A percentile compares a stretch with the other conserved stretches of the same genome.
Conservation (phyloP, 1,139 yeast genomes). For the Suhomyces coccinellae region DNA sequence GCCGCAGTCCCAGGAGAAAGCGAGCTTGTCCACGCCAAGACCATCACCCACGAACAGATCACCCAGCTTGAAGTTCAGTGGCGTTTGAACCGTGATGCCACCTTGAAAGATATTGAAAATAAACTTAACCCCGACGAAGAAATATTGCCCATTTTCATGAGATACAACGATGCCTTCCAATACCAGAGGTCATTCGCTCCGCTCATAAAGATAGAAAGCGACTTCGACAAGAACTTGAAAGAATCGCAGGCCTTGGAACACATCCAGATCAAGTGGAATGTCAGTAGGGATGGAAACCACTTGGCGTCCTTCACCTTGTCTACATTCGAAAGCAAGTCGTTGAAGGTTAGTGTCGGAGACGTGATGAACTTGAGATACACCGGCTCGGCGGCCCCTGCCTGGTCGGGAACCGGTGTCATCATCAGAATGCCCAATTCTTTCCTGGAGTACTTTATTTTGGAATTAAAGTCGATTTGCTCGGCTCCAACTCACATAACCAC, state of each 20-base stretch:
- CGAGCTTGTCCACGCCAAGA: constrained; percentile 54
- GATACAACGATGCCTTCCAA: constrained; percentile 82
- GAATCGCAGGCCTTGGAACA: constrained; percentile 81
- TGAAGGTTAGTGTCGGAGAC: constrained; percentile 85
- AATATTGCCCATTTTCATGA: constrained; percentile 67
- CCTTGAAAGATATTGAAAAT: constrained; percentile 56
- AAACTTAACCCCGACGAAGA: constrained; percentile 57
- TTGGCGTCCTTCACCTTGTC: constrained; percentile 71
- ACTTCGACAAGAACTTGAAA: constrained; percentile 69
- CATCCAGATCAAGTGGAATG: constrained; percentile 72
- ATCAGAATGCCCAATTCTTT: constrained; percentile 68
- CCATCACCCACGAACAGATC: constrained; percentile 65
- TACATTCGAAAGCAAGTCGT: constrained; percentile 62
- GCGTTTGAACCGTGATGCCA: constrained; percentile 71
- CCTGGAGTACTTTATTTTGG: constrained; percentile 74
- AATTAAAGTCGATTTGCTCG: too few species aligned
- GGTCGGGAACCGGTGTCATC: constrained; percentile 77
- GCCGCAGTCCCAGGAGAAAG: constrained; percentile 68
- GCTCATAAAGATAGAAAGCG: constrained; percentile 76
- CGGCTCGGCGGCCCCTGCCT: constrained; percentile 51
- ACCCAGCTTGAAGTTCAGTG: constrained; percentile 76
- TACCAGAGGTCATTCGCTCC: constrained; percentile 89
- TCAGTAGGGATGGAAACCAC: constrained; percentile 64
- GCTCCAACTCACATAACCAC: constrained; percentile 60
- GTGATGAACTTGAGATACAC: constrained; percentile 66